Percentiles rank a stretch among this genome's conserved stretches.
Evolutionary conservation across 2,329 filamentous ascomycete species (phyloP).

Genomic region (Ophiostoma perfectum): DNA sequence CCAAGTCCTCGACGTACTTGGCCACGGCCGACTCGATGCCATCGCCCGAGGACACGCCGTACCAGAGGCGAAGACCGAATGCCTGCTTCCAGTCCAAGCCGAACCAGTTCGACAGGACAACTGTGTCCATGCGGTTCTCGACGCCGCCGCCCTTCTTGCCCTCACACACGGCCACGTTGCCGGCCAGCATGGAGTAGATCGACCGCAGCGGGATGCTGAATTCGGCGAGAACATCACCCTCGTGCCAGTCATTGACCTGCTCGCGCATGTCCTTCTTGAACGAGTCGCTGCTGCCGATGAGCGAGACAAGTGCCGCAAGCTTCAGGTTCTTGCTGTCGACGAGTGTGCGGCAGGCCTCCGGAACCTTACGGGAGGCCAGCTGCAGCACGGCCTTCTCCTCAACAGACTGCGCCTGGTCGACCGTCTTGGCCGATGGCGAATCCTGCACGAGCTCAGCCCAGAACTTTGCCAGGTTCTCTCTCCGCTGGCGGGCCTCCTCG

Average conservation of each 20-base stretch:
- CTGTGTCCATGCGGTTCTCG: constrained; percentile 75
- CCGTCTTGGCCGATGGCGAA: constrained; percentile 45
- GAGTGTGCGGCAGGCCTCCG: constrained; percentile 76
- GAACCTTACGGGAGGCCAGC: constrained; percentile 70
- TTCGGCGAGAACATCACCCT: constrained; percentile 78
- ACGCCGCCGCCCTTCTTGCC: constrained; percentile 66
- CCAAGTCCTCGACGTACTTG: constrained; percentile 68
- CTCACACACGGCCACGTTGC: constrained; percentile 78
- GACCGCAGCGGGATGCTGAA: constrained; percentile 78
- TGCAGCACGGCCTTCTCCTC: constrained; percentile 82
- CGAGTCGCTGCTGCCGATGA: constrained; percentile 68
- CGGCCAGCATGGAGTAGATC: constrained; percentile 82
- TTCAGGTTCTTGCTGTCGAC: constrained; percentile 66
- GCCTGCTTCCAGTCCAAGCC: constrained; percentile 88
- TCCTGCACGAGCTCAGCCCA: constrained; percentile 62
- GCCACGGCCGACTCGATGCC: constrained; percentile 66
- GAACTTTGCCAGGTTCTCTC: constrained; percentile 62
- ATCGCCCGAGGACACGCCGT: constrained; percentile 64
- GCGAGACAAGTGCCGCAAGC: constrained; percentile 41
- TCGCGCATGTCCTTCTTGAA: constrained; percentile 69
- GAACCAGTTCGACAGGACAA: constrained; percentile 78
- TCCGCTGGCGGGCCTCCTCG: constrained; percentile 40
- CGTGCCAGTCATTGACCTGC: constrained; percentile 80
- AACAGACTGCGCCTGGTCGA: constrained; percentile 54
- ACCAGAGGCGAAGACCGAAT: constrained; percentile 89